Conservation (phyloP, 768 basidiomycete species). For the Kondoa subrosea region DNA sequence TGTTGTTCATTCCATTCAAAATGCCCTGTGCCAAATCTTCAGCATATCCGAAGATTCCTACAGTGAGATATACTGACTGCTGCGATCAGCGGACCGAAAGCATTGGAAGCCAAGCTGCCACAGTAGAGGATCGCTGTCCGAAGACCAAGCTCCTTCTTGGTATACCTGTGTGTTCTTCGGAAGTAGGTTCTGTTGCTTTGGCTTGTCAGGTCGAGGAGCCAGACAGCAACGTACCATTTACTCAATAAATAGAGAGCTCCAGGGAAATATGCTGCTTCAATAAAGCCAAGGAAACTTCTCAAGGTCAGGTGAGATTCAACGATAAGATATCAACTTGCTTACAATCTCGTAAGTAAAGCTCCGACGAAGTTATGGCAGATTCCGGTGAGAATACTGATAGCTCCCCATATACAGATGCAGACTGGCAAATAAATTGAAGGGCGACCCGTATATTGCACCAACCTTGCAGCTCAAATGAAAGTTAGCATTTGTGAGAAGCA, state of each 20-base stretch:
- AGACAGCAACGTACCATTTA: constrained; percentile 66
- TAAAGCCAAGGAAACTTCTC: constrained; percentile 44
- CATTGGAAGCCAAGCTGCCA: constrained; percentile 61
- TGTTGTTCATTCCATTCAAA: constrained; percentile 52
- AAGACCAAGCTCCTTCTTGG: constrained; percentile 49
- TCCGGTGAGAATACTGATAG: constrained; percentile 37
- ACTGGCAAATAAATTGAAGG: constrained; percentile 32
- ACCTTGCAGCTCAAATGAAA: constrained; percentile 31
- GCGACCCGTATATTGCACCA: constrained; percentile 26
- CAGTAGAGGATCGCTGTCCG: constrained; percentile 52
- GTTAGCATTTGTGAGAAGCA: constrained; percentile 6
- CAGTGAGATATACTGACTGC: no score
- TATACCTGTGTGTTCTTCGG: no score
- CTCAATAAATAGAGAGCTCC: constrained; percentile 35
- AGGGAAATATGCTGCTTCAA: constrained; percentile 35
- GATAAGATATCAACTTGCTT: constrained; percentile 26
- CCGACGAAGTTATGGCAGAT: constrained; percentile 38
- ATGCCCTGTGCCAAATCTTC: no score
- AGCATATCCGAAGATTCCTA: no score
- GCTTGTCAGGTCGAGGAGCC: no score
- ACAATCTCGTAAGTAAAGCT: constrained; percentile 44
- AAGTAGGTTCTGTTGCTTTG: no score
- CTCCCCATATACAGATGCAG: constrained; percentile 40
- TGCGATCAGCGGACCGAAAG: constrained; percentile 64
- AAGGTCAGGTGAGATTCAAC: not conserved